Base-by-base conservation (phyloP, 1,284 basidiomycete species). In the Gymnopus androsaceus region DNA sequence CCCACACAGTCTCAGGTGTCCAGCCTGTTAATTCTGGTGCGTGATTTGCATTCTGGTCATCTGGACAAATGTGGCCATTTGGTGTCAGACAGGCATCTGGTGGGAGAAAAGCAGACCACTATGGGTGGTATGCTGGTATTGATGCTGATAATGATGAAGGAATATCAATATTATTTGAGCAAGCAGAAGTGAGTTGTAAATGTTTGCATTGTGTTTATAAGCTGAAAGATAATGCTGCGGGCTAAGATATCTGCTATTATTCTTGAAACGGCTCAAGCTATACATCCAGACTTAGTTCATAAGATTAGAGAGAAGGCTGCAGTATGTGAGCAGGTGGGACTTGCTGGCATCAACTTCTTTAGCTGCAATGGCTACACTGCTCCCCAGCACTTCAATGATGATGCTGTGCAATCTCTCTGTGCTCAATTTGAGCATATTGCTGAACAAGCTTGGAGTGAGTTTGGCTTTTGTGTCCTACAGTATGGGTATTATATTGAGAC, bases 111-210 rank as follows among this genome's bases (percentile, higher is more conserved):
- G 49, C 12, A 27, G 49, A 51, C 21, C 4, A 8, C 15, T 51
- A 51, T 17, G 19, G 12, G 14, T 8, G 23, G 5, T 51, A 51
- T 40, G 34, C 49, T 38, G 49, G 49, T 7, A 38, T 51, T 28
- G 36, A 38, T 8, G 49, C 36, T 38, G 21, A 38, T 4, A 51
- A 34, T 9, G 4, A 14, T 4, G n/a, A 51, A n/a, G 49, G 49
- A 8, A 25, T 51, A 12, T 19, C 4, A 4, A 25, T 51, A 21
- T 21, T 51, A 11, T 51, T 51, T 40, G 25, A 41, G 4, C 49
- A 51, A 14, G 49, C 49, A 17, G 36, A 38, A 19, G 49, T 49
- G 15, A n/a, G 47, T 28, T 19, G n/a, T n/a, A n/a, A n/a, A n/a
- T 36, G 17, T 40, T n/a, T 40, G 17, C 23, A 28, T 9, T 17